Conservation (phyloP, 2,329 filamentous ascomycete species). For the Aureobasidium sp. region DNA sequence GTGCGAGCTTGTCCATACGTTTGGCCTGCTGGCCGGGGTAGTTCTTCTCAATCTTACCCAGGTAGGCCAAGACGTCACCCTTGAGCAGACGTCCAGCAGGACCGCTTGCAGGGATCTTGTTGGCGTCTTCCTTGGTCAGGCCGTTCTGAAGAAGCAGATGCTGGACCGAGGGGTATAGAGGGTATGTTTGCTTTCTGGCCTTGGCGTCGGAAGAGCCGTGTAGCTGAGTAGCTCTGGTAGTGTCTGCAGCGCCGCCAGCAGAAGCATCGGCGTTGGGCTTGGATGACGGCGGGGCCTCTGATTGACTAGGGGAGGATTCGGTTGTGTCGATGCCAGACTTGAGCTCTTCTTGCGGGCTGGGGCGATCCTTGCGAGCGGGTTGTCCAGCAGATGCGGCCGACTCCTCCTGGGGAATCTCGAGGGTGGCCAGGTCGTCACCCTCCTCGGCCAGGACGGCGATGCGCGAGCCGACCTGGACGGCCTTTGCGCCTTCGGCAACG, state of each 20-base stretch:
- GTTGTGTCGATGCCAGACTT: conserved; percentile 19
- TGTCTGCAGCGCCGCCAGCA: conserved; percentile 17
- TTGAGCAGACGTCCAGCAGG: conserved; percentile 86
- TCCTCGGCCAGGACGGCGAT: conserved; percentile 79
- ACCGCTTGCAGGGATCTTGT: conserved; percentile 79
- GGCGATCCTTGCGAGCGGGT: conserved; percentile 21
- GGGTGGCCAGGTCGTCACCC: conserved; percentile 67
- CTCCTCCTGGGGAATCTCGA: conserved; percentile 70
- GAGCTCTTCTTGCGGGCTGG: conserved; percentile 21
- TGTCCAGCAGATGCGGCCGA: conserved; percentile 35
- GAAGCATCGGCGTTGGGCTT: conserved; percentile 23
- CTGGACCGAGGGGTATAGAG: conserved; percentile 74
- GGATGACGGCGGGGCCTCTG: conserved; percentile 24
- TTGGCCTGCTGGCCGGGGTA: conserved; percentile 65
- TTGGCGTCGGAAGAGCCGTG: conserved; percentile 14
- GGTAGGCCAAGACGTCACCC: conserved; percentile 86
- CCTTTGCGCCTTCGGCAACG: conserved; percentile 65
- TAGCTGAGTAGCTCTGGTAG: conserved; percentile 15
- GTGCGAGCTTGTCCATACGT: conserved; percentile 66
- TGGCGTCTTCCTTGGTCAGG: conserved; percentile 65
- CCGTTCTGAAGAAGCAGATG: conserved; percentile 74
- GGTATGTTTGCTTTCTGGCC: conserved; percentile 56
- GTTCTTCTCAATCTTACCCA: conserved; percentile 67
- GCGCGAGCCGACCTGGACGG: conserved; percentile 67
- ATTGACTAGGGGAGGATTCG: conserved; percentile 20